Conservation (phyloP, 352 stramenopile species). For the Phytophthora pluvialis region DNA sequence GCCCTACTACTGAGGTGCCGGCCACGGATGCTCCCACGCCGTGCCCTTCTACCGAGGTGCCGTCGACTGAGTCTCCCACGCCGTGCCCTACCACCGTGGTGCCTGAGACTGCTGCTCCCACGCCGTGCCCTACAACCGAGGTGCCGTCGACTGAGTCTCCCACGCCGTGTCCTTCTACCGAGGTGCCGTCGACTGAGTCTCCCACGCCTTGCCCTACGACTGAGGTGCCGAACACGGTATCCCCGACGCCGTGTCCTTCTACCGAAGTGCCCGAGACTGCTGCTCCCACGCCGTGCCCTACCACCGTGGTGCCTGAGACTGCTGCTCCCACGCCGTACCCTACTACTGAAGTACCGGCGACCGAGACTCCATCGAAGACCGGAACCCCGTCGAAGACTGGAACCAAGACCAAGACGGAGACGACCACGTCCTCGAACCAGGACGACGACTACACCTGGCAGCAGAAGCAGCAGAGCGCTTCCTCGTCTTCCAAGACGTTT, state of each 20-base stretch:
- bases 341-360: constrained; percentile 11
- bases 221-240: constrained; percentile 2
- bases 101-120: constrained; percentile 9
- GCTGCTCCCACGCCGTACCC: constrained; percentile 3
- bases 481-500: constrained; percentile 33
- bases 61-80: constrained; percentile 11
- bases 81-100: constrained; percentile 19
- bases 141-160: constrained; percentile 6
- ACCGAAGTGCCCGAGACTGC: constrained; percentile 13
- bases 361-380: constrained; percentile 6
- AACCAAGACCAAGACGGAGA: constrained; percentile 17
- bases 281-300: constrained; percentile 27
- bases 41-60: constrained; percentile 11
- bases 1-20: constrained; percentile 16
- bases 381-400: constrained; percentile 9
- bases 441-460: constrained; percentile 26
- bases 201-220: constrained; percentile 24
- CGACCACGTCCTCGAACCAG: constrained; percentile 25
- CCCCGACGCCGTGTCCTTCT: constrained; percentile 19
- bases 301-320: neutral
- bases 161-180: constrained; percentile 24
- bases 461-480: constrained; percentile 27
- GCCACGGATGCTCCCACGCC: constrained; percentile 7
- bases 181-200: neutral
- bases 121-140: constrained; percentile 18